phyloP scores from a whole-genome alignment of 2,329 filamentous ascomycete species.

The Aspergillus calidoustus region DNA sequence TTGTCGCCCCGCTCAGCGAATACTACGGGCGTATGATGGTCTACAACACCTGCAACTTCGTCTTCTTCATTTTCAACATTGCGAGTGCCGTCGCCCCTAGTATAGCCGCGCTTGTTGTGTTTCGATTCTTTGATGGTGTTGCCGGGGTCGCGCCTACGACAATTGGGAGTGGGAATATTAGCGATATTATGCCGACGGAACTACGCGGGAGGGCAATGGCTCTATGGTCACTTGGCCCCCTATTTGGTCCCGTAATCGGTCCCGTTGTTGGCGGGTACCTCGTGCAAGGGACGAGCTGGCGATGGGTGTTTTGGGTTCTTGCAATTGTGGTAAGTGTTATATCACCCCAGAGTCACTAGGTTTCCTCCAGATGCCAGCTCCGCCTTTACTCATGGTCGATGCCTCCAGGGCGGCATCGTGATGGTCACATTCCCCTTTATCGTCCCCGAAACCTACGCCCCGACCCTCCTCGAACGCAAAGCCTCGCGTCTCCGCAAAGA shows the following conservation, averaged over 20 bases:
- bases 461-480: slow-evolving; percentile 19
- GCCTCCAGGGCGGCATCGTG: neutral
- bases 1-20: slow-evolving; percentile 19
- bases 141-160: slow-evolving; percentile 21
- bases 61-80: slow-evolving; percentile 20
- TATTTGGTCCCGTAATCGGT: slow-evolving; percentile 46
- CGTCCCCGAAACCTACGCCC: slow-evolving; percentile 24
- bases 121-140: slow-evolving; percentile 23
- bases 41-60: slow-evolving; percentile 7
- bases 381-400: neutral
- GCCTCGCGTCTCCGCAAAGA: slow-evolving; percentile 15
- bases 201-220: slow-evolving; percentile 33
- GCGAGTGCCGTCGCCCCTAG: slow-evolving; percentile 21
- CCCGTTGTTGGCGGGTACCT: slow-evolving; percentile 58
- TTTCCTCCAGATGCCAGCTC: neutral
- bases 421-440: slow-evolving; percentile 16
- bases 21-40: slow-evolving; percentile 16
- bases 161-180: slow-evolving; percentile 20
- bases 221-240: slow-evolving; percentile 33
- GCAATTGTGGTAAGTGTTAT: slow-evolving; percentile 1
- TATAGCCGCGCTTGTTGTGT: slow-evolving; percentile 18
- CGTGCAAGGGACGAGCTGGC: slow-evolving; percentile 52
- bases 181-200: slow-evolving; percentile 33
- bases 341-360: neutral
- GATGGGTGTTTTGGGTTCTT: slow-evolving; percentile 51